Evolutionary conservation across 1,284 basidiomycete species (phyloP).

Genomic region (Coniophora puteana): DNA sequence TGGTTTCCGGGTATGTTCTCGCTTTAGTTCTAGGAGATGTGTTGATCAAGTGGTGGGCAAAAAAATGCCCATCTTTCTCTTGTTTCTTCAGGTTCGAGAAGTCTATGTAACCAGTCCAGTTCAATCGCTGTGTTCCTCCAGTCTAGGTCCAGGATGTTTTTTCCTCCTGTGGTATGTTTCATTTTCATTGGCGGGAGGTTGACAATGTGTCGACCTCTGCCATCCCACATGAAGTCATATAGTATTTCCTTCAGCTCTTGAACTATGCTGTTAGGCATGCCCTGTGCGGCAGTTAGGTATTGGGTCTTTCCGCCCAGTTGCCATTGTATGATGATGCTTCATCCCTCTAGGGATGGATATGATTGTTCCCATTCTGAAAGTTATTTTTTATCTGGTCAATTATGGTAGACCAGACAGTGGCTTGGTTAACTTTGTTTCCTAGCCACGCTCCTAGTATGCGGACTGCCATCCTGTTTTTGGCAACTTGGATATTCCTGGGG

Average conservation of each 20-base stretch:
- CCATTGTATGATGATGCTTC: constrained; percentile 17
- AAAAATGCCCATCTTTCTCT: constrained; percentile 12
- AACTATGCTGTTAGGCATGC: constrained; percentile 17
- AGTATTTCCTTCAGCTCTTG: constrained; percentile 42
- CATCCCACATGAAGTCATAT: constrained; percentile 39
- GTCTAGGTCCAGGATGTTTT: constrained; percentile 8
- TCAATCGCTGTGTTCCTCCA: constrained; percentile 14
- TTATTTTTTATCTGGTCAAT: constrained; percentile 12
- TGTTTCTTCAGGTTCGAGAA: constrained; percentile 35
- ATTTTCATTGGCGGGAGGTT: not conserved
- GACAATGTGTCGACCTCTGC: too few relatives aligned
- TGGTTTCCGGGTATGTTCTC: too few relatives aligned
- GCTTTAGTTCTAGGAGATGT: too few relatives aligned
- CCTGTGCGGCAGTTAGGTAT: constrained; percentile 23
- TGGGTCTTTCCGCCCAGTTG: constrained; percentile 18
- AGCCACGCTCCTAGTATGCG: constrained; percentile 26
- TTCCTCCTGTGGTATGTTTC: too few relatives aligned
- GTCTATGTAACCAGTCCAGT: constrained; percentile 44
- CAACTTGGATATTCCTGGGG: constrained; percentile 12
- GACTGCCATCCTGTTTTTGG: constrained; percentile 17
- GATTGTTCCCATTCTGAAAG: constrained; percentile 16
- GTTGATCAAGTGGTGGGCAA: constrained; percentile 5
- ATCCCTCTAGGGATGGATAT: constrained; percentile 14
- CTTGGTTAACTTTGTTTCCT: constrained; percentile 16
- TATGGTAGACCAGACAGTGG: constrained; percentile 16